These are phyloP conservation scores for Schizochytrium sp. DNA, from an alignment of 108 stramenopile genomes.

Conservation along the genomic window DNA sequence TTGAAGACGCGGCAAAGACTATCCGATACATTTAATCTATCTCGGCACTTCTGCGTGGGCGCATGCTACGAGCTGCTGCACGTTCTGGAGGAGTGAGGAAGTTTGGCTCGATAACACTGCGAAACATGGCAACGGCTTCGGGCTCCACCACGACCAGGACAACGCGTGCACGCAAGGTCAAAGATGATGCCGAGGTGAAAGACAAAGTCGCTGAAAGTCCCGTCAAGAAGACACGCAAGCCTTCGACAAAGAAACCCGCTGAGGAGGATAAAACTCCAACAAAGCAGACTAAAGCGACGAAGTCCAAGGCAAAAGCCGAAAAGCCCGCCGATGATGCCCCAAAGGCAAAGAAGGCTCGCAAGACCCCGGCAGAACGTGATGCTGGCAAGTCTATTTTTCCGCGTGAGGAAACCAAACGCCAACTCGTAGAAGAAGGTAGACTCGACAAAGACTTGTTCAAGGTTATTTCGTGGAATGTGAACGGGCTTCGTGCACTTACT, in stretches of 20 bases:
- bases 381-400: constrained; percentile 18
- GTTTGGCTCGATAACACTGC: too few relatives aligned
- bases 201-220: not conserved
- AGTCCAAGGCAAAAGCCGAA: not conserved
- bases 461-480: constrained; percentile 91
- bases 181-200: too few relatives aligned
- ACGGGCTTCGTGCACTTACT: constrained; percentile 85
- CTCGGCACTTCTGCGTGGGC: too few relatives aligned
- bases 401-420: not conserved
- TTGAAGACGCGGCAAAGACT: too few relatives aligned
- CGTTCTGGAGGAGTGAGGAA: too few relatives aligned
- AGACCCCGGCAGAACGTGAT: constrained; percentile 11
- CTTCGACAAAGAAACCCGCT: not conserved
- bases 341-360: not conserved
- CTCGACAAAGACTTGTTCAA: not conserved
- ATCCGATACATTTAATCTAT: too few relatives aligned
- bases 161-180: too few relatives aligned
- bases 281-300: not conserved
- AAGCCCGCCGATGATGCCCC: not conserved
- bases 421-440: not conserved
- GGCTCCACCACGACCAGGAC: too few relatives aligned
- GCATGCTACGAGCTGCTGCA: too few relatives aligned
- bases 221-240: not conserved
- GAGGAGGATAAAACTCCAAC: not conserved
- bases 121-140: too few relatives aligned